Percentiles rank a stretch among this genome's conserved stretches.
These are phyloP conservation scores for Verbascum thapsus DNA, from an alignment of 257 asterid species.

Conservation along the genomic window DNA sequence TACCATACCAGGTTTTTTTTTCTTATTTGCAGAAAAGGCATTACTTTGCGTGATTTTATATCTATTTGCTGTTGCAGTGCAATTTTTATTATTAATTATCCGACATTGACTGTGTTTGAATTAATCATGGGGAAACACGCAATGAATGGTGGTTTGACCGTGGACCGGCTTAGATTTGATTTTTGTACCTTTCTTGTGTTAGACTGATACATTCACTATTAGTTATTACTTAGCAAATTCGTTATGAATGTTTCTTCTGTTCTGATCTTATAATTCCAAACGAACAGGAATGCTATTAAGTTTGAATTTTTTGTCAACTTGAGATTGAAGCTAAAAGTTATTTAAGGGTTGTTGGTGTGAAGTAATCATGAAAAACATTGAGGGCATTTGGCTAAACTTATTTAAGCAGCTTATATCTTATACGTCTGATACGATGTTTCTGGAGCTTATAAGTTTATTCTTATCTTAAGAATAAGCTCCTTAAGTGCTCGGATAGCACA, in stretches of 20 bases:
- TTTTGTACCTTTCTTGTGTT: conserved; percentile 20
- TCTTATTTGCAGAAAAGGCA: background rate
- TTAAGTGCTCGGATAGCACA: too few species aligned
- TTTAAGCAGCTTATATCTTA: too few species aligned
- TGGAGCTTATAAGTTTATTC: too few species aligned
- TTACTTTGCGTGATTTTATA: conserved; percentile 17
- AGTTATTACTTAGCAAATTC: conserved; percentile 12
- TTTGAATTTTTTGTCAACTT: conserved; percentile 16
- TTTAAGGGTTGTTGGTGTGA: too few species aligned
- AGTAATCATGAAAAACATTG: background rate
- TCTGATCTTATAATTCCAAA: too few species aligned
- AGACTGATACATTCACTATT: conserved; percentile 6
- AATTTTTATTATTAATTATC: conserved; percentile 9
- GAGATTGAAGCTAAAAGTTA: conserved; percentile 25
- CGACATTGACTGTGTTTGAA: conserved; percentile 28
- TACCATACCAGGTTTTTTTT: conserved; percentile 73
- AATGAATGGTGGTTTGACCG: conserved; percentile 29
- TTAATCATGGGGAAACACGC: conserved; percentile 13
- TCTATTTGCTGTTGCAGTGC: background rate
- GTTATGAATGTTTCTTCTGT: conserved; percentile 3
- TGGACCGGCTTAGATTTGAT: too few species aligned
- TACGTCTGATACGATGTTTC: too few species aligned
- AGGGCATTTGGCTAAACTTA: too few species aligned
- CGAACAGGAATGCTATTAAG: too few species aligned
- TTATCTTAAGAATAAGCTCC: too few species aligned